Evolutionary conservation across 1,139 yeast species (phyloP), one percentile per base, ranked within the genome.

Genomic region (Geotrichum fermentans): DNA sequence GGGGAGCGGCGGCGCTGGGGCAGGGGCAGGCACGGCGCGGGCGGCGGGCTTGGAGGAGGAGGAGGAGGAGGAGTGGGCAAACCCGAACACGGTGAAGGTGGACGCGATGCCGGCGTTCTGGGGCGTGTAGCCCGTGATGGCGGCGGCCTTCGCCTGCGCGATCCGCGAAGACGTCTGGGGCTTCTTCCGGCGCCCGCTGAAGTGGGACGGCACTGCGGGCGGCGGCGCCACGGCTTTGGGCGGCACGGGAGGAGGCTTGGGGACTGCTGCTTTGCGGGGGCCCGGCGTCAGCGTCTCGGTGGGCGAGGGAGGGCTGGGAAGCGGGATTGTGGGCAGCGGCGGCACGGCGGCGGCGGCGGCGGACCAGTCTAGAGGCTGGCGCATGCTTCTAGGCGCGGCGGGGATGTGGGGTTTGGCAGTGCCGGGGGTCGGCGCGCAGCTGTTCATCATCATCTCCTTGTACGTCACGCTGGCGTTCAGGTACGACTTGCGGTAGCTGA

Each of bases 241-340:
- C n/a, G n/a, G n/a, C n/a, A n/a, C n/a, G n/a, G n/a, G n/a, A n/a
- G n/a, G n/a, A n/a, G n/a, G n/a, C n/a, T n/a, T n/a, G n/a, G n/a
- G n/a, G n/a, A n/a, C n/a, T n/a, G n/a, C n/a, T n/a, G 26, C 36
- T 11, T 22, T 43, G 40, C 46, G 36, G 33, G 46, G 36, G 13
- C 26, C 41, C 21, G 46, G 46, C 17, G 46, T 43, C 14, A 43
- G 36, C 36, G 36, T 40, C 13, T 21, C 37, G 26, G 34, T 30
- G 17, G 13, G n/a, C n/a, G n/a, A n/a, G n/a, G n/a, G n/a, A n/a
- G n/a, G n/a, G n/a, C n/a, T n/a, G n/a, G n/a, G n/a, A n/a, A n/a
- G n/a, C n/a, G n/a, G n/a, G n/a, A n/a, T n/a, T n/a, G n/a, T n/a
- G n/a, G n/a, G n/a, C n/a, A n/a, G n/a, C n/a, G n/a, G n/a, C n/a